Evolutionary conservation across 306 rosid genomes (phyloP).

Genomic region (Senna siamea): DNA sequence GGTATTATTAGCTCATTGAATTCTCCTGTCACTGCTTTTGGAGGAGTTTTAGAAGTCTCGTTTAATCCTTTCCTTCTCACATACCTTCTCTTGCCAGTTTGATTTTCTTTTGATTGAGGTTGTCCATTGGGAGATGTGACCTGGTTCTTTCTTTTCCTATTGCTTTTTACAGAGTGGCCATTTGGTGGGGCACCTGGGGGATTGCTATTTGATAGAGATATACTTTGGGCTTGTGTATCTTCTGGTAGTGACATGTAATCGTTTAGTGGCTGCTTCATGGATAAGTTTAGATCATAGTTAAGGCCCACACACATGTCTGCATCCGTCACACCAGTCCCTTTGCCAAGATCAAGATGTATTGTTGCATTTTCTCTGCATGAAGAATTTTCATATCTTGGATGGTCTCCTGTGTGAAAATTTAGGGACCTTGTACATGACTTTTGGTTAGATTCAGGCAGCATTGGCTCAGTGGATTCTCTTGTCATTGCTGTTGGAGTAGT

Average conservation of each 20-base stretch:
- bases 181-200: slow-evolving; percentile 30
- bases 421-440: slow-evolving; percentile 57
- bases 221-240: slow-evolving; percentile 30
- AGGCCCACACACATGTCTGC: slow-evolving; percentile 37
- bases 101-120: slow-evolving; percentile 46
- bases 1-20: slow-evolving; percentile 35
- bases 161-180: slow-evolving; percentile 33
- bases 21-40: slow-evolving; percentile 35
- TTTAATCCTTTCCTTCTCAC: slow-evolving; percentile 47
- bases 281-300: slow-evolving; percentile 31
- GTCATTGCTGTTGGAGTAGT: slow-evolving; percentile 42
- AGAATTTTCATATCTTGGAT: slow-evolving; percentile 46
- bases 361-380: slow-evolving; percentile 39
- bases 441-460: slow-evolving; percentile 34
- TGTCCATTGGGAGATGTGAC: slow-evolving; percentile 38
- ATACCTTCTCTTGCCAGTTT: slow-evolving; percentile 47
- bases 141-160: slow-evolving; percentile 37
- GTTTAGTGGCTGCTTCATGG: slow-evolving; percentile 37
- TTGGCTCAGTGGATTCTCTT: slow-evolving; percentile 37
- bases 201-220: slow-evolving; percentile 33
- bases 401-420: slow-evolving; percentile 43
- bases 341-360: slow-evolving; percentile 1
- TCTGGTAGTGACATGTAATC: slow-evolving; percentile 35
- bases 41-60: slow-evolving; percentile 43
- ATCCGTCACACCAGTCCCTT: slow-evolving; percentile 33